Evolutionary conservation across 2,329 filamentous ascomycete species (phyloP).

Genomic region (Xylaria sp.): DNA sequence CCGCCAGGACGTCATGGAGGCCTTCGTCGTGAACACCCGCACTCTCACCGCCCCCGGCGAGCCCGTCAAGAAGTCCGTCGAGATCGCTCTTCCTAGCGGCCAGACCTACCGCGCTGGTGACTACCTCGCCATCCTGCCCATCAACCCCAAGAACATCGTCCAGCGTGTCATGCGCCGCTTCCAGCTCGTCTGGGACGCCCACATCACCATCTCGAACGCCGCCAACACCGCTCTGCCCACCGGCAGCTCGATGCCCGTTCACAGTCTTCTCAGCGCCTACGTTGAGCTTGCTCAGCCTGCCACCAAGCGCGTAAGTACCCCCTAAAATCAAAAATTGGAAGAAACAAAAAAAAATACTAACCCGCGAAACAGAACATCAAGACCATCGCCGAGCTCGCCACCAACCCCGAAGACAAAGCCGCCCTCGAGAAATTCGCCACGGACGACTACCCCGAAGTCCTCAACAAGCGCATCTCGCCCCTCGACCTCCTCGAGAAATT

Average conservation of each 20-base stretch:
- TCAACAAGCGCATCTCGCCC: constrained; percentile 55
- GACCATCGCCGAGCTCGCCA: constrained; percentile 29
- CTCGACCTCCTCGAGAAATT: constrained; percentile 66
- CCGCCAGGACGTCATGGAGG: constrained; percentile 59
- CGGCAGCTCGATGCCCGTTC: constrained; percentile 52
- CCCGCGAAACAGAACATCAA: constrained; percentile 35
- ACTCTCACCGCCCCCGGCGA: constrained; percentile 46
- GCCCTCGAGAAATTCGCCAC: constrained; percentile 45
- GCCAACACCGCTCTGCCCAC: constrained; percentile 51
- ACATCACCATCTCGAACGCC: constrained; percentile 54
- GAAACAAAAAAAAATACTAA: constrained; percentile 10
- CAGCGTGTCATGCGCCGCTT: constrained; percentile 61
- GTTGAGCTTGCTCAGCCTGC: constrained; percentile 69
- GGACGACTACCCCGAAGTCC: constrained; percentile 43
- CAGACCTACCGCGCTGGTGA: constrained; percentile 67
- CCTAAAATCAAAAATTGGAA: neutral
- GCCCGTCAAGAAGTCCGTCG: constrained; percentile 58
- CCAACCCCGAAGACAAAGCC: constrained; percentile 25
- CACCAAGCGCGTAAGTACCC: constrained; percentile 53
- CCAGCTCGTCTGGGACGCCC: constrained; percentile 62
- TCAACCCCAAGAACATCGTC: constrained; percentile 60
- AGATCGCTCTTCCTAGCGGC: constrained; percentile 60
- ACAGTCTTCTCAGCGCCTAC: constrained; percentile 61
- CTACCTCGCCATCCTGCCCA: constrained; percentile 67
- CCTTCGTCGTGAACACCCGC: constrained; percentile 49